phyloP scores from a whole-genome alignment of 495 filamentous ascomycete genomes.

The Lepidopterella palustris region DNA sequence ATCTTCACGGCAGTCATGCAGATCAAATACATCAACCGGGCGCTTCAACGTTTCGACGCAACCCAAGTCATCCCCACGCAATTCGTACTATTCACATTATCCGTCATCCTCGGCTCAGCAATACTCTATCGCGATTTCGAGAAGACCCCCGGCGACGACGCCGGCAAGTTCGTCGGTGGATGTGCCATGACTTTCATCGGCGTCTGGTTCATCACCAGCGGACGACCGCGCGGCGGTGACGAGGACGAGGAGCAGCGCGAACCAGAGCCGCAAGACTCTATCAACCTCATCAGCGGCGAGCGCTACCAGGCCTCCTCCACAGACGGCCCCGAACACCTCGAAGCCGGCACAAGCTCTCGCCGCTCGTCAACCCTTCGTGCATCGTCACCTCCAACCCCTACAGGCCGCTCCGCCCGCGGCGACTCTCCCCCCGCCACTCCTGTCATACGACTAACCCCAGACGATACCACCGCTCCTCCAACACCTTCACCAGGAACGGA shows the following conservation, averaged over 20 bases:
- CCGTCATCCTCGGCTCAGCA: conserved; percentile 88
- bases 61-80: conserved; percentile 96
- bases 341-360: conserved; percentile 4
- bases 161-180: conserved; percentile 78
- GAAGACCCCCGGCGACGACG: conserved; percentile 59
- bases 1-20: conserved; percentile 85
- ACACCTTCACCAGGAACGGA: background rate
- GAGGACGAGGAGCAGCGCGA: conserved; percentile 50
- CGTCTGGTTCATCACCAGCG: conserved; percentile 86
- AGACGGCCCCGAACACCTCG: conserved; percentile 6
- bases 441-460: conserved; percentile 1
- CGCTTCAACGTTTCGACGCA: conserved; percentile 88
- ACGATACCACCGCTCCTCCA: background rate
- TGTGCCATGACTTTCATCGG: conserved; percentile 88
- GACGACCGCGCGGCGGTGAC: conserved; percentile 43
- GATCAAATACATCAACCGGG: conserved; percentile 92
- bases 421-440: conserved; percentile 9
- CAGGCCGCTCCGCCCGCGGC: background rate
- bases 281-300: conserved; percentile 23
- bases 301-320: conserved; percentile 19
- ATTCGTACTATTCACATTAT: conserved; percentile 93
- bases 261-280: conserved; percentile 24
- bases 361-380: conserved; percentile 15
- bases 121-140: conserved; percentile 92
- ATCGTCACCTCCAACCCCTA: conserved; percentile 13